These are phyloP conservation scores for Verticillium tricorpus DNA, from an alignment of 2,329 filamentous ascomycete species.

Conservation along the genomic window DNA sequence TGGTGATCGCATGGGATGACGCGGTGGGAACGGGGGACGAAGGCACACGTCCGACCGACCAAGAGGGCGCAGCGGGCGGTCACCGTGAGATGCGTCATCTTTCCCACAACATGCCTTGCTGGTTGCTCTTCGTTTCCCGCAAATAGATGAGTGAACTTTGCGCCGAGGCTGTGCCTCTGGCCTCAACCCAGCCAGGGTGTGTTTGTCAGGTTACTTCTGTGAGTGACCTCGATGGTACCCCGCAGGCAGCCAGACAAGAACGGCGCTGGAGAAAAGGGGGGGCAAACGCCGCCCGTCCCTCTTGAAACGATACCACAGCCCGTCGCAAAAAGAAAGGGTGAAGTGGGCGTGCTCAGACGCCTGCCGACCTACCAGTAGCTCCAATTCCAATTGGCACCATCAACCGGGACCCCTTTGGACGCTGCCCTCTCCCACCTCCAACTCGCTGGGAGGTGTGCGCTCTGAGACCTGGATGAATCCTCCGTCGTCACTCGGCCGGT, in stretches of 20 bases:
- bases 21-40: not conserved
- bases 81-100: not conserved
- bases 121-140: not conserved
- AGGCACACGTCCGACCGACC: not conserved
- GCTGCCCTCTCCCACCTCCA: not conserved
- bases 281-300: not conserved
- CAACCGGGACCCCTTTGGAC: not conserved
- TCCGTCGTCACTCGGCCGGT: not conserved
- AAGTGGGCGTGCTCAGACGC: not conserved
- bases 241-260: not conserved
- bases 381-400: not conserved
- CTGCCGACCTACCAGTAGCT: not conserved
- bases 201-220: not conserved
- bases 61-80: not conserved
- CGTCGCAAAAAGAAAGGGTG: not conserved
- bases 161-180: not conserved
- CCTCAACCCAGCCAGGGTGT: not conserved
- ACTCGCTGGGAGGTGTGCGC: not conserved
- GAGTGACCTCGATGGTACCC: not conserved
- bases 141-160: not conserved
- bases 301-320: not conserved
- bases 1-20: not conserved
- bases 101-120: not conserved
- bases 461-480: not conserved
- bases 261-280: not conserved